These are phyloP conservation scores for Phytophthora tubulina DNA, from an alignment of 352 stramenopile species.

Conservation along the genomic window DNA sequence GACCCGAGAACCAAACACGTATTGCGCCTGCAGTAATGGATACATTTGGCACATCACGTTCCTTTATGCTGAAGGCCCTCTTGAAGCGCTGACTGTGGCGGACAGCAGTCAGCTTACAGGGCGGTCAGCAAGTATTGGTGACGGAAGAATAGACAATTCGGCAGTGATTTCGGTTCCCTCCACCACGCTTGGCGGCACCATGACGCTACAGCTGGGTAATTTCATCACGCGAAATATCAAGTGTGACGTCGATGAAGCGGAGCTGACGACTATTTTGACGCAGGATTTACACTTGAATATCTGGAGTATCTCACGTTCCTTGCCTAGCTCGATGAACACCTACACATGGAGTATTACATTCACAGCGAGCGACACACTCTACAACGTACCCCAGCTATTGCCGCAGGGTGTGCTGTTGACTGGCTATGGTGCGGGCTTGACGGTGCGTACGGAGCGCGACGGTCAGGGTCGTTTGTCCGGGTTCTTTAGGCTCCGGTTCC, in stretches of 20 bases:
- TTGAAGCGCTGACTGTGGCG: slow-evolving; percentile 54
- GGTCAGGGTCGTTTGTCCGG: slow-evolving; percentile 74
- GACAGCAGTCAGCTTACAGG: slow-evolving; percentile 64
- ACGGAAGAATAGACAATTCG: slow-evolving; percentile 52
- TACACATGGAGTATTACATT: slow-evolving; percentile 88
- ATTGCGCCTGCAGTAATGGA: slow-evolving; percentile 72
- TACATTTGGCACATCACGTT: slow-evolving; percentile 88
- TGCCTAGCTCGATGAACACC: slow-evolving; percentile 48
- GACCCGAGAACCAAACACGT: slow-evolving; percentile 66
- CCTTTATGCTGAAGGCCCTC: slow-evolving; percentile 64
- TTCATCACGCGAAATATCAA: slow-evolving; percentile 75
- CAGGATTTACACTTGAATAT: slow-evolving; percentile 72
- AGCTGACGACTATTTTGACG: slow-evolving; percentile 66
- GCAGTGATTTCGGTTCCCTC: slow-evolving; percentile 68
- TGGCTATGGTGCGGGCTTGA: slow-evolving; percentile 61
- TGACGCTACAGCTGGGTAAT: slow-evolving; percentile 68
- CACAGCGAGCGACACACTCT: slow-evolving; percentile 64
- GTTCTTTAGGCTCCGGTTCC: slow-evolving; percentile 75
- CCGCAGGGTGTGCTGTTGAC: slow-evolving; percentile 62
- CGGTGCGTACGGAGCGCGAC: slow-evolving; percentile 62
- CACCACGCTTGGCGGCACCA: slow-evolving; percentile 69
- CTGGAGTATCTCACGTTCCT: slow-evolving; percentile 58
- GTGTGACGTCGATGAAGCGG: slow-evolving; percentile 64
- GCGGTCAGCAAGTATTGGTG: slow-evolving; percentile 59
- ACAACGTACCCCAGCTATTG: slow-evolving; percentile 67